Percentiles rank a stretch among this genome's conserved stretches.
These are phyloP conservation scores for Rhodamnia rubescens DNA, from an alignment of 345 rosid species.

Conservation along the genomic window DNA sequence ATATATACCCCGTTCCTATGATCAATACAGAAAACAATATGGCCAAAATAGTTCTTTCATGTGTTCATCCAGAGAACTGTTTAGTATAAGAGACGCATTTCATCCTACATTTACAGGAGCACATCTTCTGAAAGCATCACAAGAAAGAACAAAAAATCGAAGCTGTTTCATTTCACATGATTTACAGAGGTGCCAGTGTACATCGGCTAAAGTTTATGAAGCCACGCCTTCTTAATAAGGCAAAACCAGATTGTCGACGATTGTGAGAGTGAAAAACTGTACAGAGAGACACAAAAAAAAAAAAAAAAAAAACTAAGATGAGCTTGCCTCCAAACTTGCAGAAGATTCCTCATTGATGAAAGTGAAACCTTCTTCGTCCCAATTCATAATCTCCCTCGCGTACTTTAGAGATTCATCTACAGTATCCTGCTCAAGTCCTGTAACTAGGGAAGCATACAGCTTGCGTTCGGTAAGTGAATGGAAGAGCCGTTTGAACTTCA, in stretches of 20 bases:
- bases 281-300: no score
- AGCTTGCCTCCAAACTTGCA: slow-evolving; percentile 38
- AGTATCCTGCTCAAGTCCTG: slow-evolving; percentile 47
- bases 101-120: not conserved
- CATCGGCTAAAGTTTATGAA: not conserved
- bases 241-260: not conserved
- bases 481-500: slow-evolving; percentile 65
- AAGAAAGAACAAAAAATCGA: not conserved
- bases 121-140: not conserved
- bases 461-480: slow-evolving; percentile 33
- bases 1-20: not conserved
- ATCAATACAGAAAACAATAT: not conserved
- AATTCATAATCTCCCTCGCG: slow-evolving; percentile 51
- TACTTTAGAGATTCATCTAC: slow-evolving; percentile 51
- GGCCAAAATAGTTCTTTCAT: not conserved
- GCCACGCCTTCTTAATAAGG: not conserved
- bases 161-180: not conserved
- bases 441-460: slow-evolving; percentile 44
- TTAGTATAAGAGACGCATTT: not conserved
- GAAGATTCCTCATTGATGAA: slow-evolving; percentile 24
- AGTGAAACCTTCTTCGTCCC: slow-evolving; percentile 33
- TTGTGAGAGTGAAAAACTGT: not conserved
- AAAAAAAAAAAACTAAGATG: slow-evolving; percentile 7
- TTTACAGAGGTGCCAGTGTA: not conserved
- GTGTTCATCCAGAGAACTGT: not conserved